Evolutionary conservation across 768 basidiomycete genomes (phyloP), one percentile per base, ranked within the genome.

Genomic region (Sporobolomyces phaffii): DNA sequence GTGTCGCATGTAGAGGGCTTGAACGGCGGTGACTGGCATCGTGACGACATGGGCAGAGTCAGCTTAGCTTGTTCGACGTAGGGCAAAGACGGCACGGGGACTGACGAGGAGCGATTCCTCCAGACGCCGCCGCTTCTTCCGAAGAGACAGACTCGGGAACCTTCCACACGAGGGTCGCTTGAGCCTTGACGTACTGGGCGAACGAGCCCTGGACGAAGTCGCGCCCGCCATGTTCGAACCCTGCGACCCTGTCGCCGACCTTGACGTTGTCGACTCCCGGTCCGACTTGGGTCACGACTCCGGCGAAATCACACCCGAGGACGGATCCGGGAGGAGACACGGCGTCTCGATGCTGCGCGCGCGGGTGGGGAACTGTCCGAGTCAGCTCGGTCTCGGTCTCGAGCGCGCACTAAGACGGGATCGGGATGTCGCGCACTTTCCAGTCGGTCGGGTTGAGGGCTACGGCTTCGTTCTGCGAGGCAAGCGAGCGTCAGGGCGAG

Each of bases 191-290:
- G 40, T 58, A 51, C 56, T 72, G 61, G 28, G 68, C 68, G 22
- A 63, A 68, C 5, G 60, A 48, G n/a, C 68, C 68, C 48, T 60
- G 53, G 24, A 44, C 59, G 38, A 5, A 15, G 45, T 56, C 50
- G n/a, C 47, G 40, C 0, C 69, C 69, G 14, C 60, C 60, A 50
- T 65, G 64, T 6, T 62, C 68, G 54, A 72, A 69, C 0, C 44
- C 64, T 0, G 65, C 62, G 26, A 69, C 72, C 11, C 68, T 51
- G 60, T 72, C 72, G n/a, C 72, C 68, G 7, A 48, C 36, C 47
- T 64, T 56, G 53, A 72, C 36, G 59, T 63, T 44, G 5, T 31
- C 20, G 33, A 70, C 64, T 7, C 47, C 62, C 8, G 11, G 15
- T 3, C 69, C 64, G 31, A 66, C 22, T 34, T 60, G 28, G 7